These are phyloP conservation scores for Zymoseptoria crescenta DNA, from an alignment of 2,329 filamentous ascomycete species.

Conservation along the genomic window DNA sequence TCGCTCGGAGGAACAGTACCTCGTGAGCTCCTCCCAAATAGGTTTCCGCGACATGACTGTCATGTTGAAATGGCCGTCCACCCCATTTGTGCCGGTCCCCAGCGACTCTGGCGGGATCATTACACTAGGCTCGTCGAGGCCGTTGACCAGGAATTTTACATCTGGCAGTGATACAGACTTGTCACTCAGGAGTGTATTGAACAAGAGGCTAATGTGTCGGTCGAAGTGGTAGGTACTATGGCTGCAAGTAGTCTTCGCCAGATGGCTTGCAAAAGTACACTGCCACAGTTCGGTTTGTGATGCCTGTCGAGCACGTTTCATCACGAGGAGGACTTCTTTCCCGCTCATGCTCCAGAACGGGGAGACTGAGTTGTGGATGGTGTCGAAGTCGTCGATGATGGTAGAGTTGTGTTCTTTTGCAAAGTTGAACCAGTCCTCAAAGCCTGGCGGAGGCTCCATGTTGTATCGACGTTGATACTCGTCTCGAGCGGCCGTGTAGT, in stretches of 20 bases:
- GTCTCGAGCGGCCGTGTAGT: conserved; percentile 42
- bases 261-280: not conserved
- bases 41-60: not conserved
- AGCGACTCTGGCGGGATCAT: not conserved
- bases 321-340: not conserved
- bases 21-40: not conserved
- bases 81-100: not conserved
- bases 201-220: not conserved
- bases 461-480: conserved; percentile 47
- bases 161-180: not conserved
- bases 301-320: not conserved
- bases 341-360: conserved; percentile 38
- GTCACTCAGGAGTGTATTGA: not conserved
- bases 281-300: not conserved
- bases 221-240: not conserved
- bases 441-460: conserved; percentile 50
- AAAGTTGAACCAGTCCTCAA: conserved; percentile 53
- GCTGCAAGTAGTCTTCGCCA: not conserved
- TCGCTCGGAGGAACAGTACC: not conserved
- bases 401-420: conserved; percentile 44
- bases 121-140: not conserved
- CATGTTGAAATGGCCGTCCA: not conserved
- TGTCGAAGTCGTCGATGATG: conserved; percentile 54
- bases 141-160: not conserved
- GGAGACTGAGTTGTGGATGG: conserved; percentile 49